Evolutionary conservation across 2,329 filamentous ascomycete species (phyloP).

Genomic region (Trichoderma breve): DNA sequence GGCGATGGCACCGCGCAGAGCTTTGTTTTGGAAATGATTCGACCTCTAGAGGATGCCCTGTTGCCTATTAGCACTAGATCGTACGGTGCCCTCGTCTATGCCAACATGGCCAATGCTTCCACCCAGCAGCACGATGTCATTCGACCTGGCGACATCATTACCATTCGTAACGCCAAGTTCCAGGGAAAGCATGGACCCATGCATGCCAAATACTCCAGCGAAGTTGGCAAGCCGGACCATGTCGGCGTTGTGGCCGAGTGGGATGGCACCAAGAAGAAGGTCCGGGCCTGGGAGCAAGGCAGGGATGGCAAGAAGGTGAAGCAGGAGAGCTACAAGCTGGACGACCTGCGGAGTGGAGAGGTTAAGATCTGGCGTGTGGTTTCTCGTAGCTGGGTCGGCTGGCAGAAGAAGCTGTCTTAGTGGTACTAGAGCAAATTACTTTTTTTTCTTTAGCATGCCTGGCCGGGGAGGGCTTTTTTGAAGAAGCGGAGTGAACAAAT

Average conservation of each 20-base stretch:
- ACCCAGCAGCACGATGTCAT: slow-evolving; percentile 92
- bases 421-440: neutral
- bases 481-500: neutral
- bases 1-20: slow-evolving; percentile 79
- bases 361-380: slow-evolving; percentile 97
- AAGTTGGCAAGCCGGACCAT: slow-evolving; percentile 86
- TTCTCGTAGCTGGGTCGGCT: slow-evolving; percentile 87
- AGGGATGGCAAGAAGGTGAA: slow-evolving; percentile 86
- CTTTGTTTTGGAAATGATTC: slow-evolving; percentile 76
- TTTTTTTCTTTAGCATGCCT: neutral
- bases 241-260: slow-evolving; percentile 91
- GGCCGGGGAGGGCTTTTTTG: neutral
- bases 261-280: slow-evolving; percentile 98
- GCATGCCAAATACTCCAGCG: slow-evolving; percentile 87
- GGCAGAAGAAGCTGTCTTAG: slow-evolving; percentile 57
- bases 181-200: slow-evolving; percentile 93
- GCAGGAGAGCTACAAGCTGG: slow-evolving; percentile 89
- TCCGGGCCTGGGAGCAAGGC: slow-evolving; percentile 92
- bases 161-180: slow-evolving; percentile 88
- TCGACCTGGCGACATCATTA: slow-evolving; percentile 86
- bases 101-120: slow-evolving; percentile 91
- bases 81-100: slow-evolving; percentile 89
- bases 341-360: slow-evolving; percentile 87
- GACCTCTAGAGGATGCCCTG: slow-evolving; percentile 70
- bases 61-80: slow-evolving; percentile 81